Evolutionary conservation across 345 rosid species (phyloP), one percentile per base, ranked within the genome.

Genomic region (Barbarea vulgaris): DNA sequence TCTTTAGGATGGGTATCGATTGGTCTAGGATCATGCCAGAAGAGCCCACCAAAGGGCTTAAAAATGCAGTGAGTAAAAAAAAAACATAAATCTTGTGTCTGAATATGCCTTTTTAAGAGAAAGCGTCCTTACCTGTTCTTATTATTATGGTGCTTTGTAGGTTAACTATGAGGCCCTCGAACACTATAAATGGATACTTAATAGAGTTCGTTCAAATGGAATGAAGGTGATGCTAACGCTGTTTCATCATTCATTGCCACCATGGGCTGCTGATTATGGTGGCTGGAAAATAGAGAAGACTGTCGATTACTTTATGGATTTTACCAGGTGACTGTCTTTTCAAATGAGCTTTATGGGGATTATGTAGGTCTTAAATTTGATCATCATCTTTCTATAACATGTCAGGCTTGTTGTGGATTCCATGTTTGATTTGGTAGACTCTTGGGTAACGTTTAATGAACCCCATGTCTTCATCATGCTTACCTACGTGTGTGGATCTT

Each of bases 251-350:
- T 91, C 98, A 21, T 76, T 94, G 80, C 98, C 98, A 51, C 91
- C 95, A 25, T 94, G 97, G 97, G 98, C 97, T 59, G 87, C 91
- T 83, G 97, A 84, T 57, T 94, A 91, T 82, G 98, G 98, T 42
- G 98, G 98, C 18, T 91, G 98, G 96, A 94, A 91, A 85, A 71
- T 87, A 68, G 97, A 94, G 83, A 94, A 90, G 84, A 94, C 98
- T 58, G 89, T 91, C 44, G 88, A 87, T 60, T 91, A 89, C 81
- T 91, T 94, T 78, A 69, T 89, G 83, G 90, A 91, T 39, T 94
- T 94, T 81, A 85, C 97, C 68, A 91, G 87, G 95, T 94, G 75
- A 65, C 58, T 75, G 25, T 58, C 73, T 72, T 19, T 41, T 60
- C 9, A 21, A 47, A 21, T 61, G 41, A 59, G 19, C 44, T 72